These are phyloP conservation scores for Candida namnaoensis DNA, from an alignment of 805 yeast genomes.

Conservation along the genomic window DNA sequence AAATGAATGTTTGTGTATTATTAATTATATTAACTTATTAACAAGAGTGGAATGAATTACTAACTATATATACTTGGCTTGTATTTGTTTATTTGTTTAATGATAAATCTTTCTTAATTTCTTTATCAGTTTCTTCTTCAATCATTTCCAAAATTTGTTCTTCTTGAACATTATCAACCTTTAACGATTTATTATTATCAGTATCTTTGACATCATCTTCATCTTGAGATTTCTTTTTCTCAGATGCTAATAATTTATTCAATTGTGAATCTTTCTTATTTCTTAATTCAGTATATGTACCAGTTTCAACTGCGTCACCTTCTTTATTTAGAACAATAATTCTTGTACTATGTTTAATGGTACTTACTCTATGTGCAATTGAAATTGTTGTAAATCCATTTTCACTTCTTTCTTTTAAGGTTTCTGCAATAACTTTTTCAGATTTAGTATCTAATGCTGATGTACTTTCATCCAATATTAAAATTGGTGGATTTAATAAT, in stretches of 20 bases:
- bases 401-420: constrained; percentile 45
- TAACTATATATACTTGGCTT: too few species aligned
- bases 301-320: constrained; percentile 71
- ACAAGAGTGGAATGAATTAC: too few species aligned
- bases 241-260: constrained; percentile 21
- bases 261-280: constrained; percentile 25
- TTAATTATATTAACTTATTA: too few species aligned
- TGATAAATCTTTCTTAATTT: constrained; percentile 7
- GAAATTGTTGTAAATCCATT: constrained; percentile 70
- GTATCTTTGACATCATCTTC: constrained; percentile 6
- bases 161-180: constrained; percentile 1
- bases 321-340: constrained; percentile 70
- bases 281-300: constrained; percentile 45
- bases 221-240: constrained; percentile 9
- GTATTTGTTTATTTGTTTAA: constrained; percentile 6
- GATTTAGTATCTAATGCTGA: constrained; percentile 87
- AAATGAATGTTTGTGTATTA: too few species aligned
- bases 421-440: constrained; percentile 76
- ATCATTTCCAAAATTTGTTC: constrained; percentile 2
- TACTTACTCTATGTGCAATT: constrained; percentile 86
- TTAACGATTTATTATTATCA: not conserved
- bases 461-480: constrained; percentile 89
- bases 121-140: constrained; percentile 3
- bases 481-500: constrained; percentile 66
- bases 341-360: constrained; percentile 75